Evolutionary conservation across 257 asterid genomes (phyloP).

Genomic region (Vinca minor): DNA sequence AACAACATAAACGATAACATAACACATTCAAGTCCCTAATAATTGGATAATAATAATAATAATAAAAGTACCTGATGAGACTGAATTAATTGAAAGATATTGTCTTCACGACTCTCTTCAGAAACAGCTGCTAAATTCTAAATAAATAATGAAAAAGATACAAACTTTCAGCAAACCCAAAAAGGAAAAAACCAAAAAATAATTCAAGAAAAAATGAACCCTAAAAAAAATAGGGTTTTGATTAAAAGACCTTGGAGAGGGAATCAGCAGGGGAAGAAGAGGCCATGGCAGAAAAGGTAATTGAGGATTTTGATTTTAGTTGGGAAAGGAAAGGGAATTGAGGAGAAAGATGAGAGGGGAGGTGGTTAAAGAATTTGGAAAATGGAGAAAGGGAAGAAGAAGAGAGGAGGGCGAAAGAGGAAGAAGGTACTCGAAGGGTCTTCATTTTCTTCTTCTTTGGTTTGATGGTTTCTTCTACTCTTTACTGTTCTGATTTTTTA

Average conservation of each 20-base stretch:
- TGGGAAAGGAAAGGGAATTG: not conserved
- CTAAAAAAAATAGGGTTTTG: not conserved
- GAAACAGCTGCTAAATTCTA: constrained; percentile 36
- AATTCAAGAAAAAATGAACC: not conserved
- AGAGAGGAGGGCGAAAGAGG: constrained; percentile 13
- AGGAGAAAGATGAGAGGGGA: not conserved
- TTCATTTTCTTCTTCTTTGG: constrained; percentile 19
- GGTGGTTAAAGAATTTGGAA: not conserved
- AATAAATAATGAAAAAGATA: constrained; percentile 12
- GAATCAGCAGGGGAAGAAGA: constrained; percentile 16
- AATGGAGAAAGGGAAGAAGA: constrained; percentile 3
- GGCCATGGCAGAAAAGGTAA: constrained; percentile 22
- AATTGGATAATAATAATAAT: not conserved
- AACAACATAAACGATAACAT: no score
- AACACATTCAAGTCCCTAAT: no score
- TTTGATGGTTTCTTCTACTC: no score
- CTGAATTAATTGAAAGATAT: constrained; percentile 58
- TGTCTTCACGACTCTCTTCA: constrained; percentile 25
- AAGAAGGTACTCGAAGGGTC: constrained; percentile 12
- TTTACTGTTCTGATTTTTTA: no score
- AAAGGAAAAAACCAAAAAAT: no score
- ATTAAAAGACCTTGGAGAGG: constrained; percentile 12
- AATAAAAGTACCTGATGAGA: constrained; percentile 66
- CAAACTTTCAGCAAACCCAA: not conserved
- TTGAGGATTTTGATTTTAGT: constrained; percentile 4